Evolutionary conservation across 179 eudicot species (phyloP), one percentile per base, ranked within the genome.

Genomic region (Beta corolliflora): DNA sequence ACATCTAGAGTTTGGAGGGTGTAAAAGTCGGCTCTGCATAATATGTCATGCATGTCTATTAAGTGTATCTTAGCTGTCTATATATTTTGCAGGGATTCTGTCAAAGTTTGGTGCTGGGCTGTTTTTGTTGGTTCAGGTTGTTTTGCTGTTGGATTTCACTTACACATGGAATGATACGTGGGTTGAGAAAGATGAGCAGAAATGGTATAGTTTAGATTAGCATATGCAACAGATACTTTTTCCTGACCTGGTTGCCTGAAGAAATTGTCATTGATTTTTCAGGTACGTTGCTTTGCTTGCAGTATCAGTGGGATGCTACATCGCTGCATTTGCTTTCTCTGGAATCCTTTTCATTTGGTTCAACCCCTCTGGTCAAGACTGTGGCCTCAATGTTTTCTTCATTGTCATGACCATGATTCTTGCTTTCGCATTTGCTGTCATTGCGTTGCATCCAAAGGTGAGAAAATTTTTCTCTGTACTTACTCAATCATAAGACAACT

Each of bases 161-260:
- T 92, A 92, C 81, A 86, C 97, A 18, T 96, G 99, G 99, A 96
- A 96, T 71, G 99, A 96, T 86, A 88, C 99, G 31, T 96, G 99
- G 99, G 98, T 96, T 73, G 99, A 92, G 68, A 96, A 96, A 86
- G 98, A 96, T 82, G 99, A 96, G 84, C 94, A 94, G 54, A 96
- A 92, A 75, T 96, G 99, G 99, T 95, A 78, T 36, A 76, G 84
- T 73, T 55, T 79, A 50, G 80, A 44, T 75, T 79, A 52, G 73
- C 74, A 63, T 31, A 29, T 79, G 19, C 69, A 73, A 41, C 70
- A 29, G 64, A 50, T 66, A 58, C 64, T 71, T 56, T 60, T 82
- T 61, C 29, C 71, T 76, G 44, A 41, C 29, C 58, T 53, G 50
- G 14, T 71, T 80, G 81, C 7, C 48, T 73, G 41, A 29, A 73